Evolutionary conservation across 2,329 filamentous ascomycete species (phyloP), one percentile per base, ranked within the genome.

Genomic region (Mycogone perniciosa): DNA sequence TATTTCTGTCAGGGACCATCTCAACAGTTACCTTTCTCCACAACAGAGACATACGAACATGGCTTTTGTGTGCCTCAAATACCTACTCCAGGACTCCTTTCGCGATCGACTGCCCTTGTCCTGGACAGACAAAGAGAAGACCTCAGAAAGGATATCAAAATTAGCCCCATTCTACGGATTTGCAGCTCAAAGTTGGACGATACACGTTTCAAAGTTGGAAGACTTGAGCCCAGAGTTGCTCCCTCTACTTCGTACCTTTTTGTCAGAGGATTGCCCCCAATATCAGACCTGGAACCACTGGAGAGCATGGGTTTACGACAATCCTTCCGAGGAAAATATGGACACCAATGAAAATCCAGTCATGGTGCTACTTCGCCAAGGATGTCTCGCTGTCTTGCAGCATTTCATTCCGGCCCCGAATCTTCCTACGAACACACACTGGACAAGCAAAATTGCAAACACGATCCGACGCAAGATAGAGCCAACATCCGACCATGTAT

Each of bases 31-130:
- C 9, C 30, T 59, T 4, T 31, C 51, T 7, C 7, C 39, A 8
- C 41, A 54, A 11, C 54, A 56, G 11, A 54, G 54, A 26, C 48
- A 57, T 10, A 53, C 48, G 5, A 57, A 56, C 37, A 57, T 61
- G 53, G 54, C 50, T 3, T 53, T 52, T 11, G 13, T 58, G 2
- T 61, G 58, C 40, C 37, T 61, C 6, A 54, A 52, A 35, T 61
- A 61, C 44, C 54, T 61, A 4, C 49, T 55, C 8, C 50, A 44
- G 27, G 48, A 46, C 11, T 7, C 8, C 4, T 56, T 54, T 33
- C 8, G 27, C 45, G 39, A 38, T 37, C 29, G 37, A 27, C 13
- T 51, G 34, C 51, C 51, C 20, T 44, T 51, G 4, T 37, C 31
- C 4, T 50, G 46, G 34, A 44, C 26, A 33, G 31, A 51, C 13